These are phyloP conservation scores for Dryas octopetala DNA, from an alignment of 306 rosid genomes.

Conservation along the genomic window DNA sequence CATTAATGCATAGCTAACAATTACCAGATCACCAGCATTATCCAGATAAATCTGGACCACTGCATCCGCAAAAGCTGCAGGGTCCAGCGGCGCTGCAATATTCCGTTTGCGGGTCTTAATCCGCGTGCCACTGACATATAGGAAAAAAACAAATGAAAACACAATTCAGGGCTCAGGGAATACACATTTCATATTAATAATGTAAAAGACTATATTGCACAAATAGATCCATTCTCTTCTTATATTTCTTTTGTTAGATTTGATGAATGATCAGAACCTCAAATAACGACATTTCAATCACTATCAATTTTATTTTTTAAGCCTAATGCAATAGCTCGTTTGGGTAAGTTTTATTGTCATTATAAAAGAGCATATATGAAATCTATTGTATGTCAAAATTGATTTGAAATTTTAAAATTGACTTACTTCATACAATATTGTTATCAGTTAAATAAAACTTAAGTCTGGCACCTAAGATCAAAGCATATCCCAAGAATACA, in stretches of 20 bases:
- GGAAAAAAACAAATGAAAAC: constrained; percentile 5
- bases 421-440: neutral
- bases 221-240: neutral
- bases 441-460: neutral
- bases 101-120: constrained; percentile 99
- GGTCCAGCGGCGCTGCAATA: constrained; percentile 99
- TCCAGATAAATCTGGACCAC: constrained; percentile 99
- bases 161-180: neutral
- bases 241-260: neutral
- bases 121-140: constrained; percentile 93
- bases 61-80: constrained; percentile 99
- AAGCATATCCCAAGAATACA: neutral
- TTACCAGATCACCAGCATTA: constrained; percentile 99
- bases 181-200: neutral
- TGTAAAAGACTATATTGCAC: neutral
- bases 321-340: neutral
- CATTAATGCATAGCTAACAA: constrained; percentile 19
- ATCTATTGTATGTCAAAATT: neutral
- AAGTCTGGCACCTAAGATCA: neutral
- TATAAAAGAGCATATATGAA: neutral
- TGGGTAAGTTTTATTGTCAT: neutral
- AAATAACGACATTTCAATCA: neutral
- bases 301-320: neutral
- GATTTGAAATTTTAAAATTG: too few species aligned
- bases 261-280: neutral